Percentiles rank a stretch among this genome's conserved stretches.
phyloP scores from a whole-genome alignment of 2,329 filamentous ascomycete genomes.

The Claviceps monticola region DNA sequence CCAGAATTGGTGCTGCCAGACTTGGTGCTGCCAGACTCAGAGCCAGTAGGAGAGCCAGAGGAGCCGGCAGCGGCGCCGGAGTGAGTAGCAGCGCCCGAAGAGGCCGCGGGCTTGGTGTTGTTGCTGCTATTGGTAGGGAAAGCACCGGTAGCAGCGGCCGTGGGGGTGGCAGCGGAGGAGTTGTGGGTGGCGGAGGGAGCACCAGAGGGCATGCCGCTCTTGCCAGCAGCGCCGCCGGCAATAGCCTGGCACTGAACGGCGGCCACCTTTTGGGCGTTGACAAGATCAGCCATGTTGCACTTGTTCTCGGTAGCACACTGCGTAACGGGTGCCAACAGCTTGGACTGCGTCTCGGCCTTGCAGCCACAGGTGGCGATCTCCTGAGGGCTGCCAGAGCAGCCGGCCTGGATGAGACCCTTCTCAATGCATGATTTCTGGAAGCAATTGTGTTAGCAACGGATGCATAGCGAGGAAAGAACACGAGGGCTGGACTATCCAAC shows the following conservation, averaged over 20 bases:
- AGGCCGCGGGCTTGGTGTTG: not conserved
- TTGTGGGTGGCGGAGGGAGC: slow-evolving; percentile 2
- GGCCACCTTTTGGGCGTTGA: slow-evolving; percentile 19
- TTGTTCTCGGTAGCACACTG: slow-evolving; percentile 18
- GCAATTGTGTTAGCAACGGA: not conserved
- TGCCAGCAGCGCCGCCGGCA: not conserved
- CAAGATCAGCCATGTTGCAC: slow-evolving; percentile 20
- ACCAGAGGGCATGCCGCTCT: not conserved
- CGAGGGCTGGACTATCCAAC: slow-evolving; percentile 8
- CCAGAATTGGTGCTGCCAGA: not conserved
- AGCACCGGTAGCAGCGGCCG: slow-evolving; percentile 5
- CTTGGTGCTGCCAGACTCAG: not conserved
- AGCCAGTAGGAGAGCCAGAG: not conserved
- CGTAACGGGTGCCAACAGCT: slow-evolving; percentile 16
- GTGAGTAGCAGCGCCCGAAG: no score
- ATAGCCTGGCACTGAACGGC: slow-evolving; percentile 15
- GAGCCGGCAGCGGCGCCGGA: not conserved
- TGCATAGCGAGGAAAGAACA: not conserved
- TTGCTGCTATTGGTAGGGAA: not conserved
- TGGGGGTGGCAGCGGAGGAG: not conserved
- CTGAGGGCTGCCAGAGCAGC: not conserved
- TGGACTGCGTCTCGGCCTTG: slow-evolving; percentile 20
- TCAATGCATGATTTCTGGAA: slow-evolving; percentile 20
- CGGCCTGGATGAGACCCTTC: slow-evolving; percentile 16
- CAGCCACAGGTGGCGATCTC: slow-evolving; percentile 23